Evolutionary conservation across 2,329 filamentous ascomycete genomes (phyloP).

Genomic region (Endoconidiophora laricicola): DNA sequence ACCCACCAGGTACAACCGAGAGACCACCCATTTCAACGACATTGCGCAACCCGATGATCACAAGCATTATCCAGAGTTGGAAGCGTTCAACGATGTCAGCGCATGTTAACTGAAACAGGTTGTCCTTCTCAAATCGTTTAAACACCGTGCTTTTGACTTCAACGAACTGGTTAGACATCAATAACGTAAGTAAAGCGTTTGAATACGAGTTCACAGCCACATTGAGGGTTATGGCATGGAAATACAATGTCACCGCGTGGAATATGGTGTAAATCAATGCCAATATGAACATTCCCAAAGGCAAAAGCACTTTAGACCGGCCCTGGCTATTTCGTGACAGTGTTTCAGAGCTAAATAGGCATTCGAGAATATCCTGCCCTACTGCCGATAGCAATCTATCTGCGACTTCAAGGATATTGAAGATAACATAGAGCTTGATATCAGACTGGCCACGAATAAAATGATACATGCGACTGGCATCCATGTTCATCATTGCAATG

Average conservation of each 20-base stretch:
- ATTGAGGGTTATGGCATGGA: slow-evolving; percentile 93
- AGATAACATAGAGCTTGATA: slow-evolving; percentile 97
- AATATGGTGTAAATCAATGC: slow-evolving; percentile 75
- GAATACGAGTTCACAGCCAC: slow-evolving; percentile 98
- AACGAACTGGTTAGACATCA: slow-evolving; percentile 96
- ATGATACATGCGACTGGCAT: slow-evolving; percentile 96
- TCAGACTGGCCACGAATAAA: slow-evolving; percentile 90
- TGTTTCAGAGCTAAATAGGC: slow-evolving; percentile 83
- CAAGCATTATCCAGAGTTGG: slow-evolving; percentile 91
- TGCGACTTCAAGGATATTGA: slow-evolving; percentile 87
- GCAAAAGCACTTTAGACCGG: slow-evolving; percentile 75
- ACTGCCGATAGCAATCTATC: slow-evolving; percentile 81
- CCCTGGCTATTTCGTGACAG: slow-evolving; percentile 76
- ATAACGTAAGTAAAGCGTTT: slow-evolving; percentile 77
- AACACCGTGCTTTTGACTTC: slow-evolving; percentile 98
- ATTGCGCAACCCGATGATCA: slow-evolving; percentile 91
- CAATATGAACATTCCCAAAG: slow-evolving; percentile 79
- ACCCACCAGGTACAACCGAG: slow-evolving; percentile 37
- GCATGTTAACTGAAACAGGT: slow-evolving; percentile 88
- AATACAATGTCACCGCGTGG: slow-evolving; percentile 80
- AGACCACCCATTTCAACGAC: slow-evolving; percentile 88
- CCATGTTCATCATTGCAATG: slow-evolving; percentile 70
- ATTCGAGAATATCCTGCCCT: slow-evolving; percentile 91
- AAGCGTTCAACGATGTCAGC: slow-evolving; percentile 95
- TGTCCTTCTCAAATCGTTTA: slow-evolving; percentile 97